Conservation (phyloP, 2,329 filamentous ascomycete species). For the Lecanoromycetidae sp. region DNA sequence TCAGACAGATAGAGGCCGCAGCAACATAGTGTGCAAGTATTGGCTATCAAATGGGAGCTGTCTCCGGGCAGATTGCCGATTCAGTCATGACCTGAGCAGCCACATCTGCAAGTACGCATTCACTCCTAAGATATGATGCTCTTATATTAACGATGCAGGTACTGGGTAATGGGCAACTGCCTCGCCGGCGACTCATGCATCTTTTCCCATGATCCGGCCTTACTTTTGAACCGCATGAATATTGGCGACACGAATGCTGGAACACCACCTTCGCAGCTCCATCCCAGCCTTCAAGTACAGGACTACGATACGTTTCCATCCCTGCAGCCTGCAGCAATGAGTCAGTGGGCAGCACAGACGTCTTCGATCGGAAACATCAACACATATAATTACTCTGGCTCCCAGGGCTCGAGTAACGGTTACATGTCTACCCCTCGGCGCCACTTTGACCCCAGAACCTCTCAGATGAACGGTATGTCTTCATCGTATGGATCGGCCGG, state of each 20-base stretch:
- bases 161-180: slow-evolving; percentile 93
- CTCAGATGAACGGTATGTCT: slow-evolving; percentile 14
- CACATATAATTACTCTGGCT: slow-evolving; percentile 38
- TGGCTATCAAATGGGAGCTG: slow-evolving; percentile 94
- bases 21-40: slow-evolving; percentile 90
- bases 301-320: slow-evolving; percentile 79
- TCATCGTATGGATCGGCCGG: slow-evolving; percentile 20
- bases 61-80: slow-evolving; percentile 86
- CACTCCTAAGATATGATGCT: slow-evolving; percentile 12
- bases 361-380: slow-evolving; percentile 28
- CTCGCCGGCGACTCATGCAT: slow-evolving; percentile 87
- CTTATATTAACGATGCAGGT: slow-evolving; percentile 42
- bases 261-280: slow-evolving; percentile 51
- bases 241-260: slow-evolving; percentile 51
- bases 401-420: slow-evolving; percentile 18
- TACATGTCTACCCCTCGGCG: slow-evolving; percentile 17
- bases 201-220: slow-evolving; percentile 89
- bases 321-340: slow-evolving; percentile 40
- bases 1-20: slow-evolving; percentile 59
- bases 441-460: slow-evolving; percentile 14
- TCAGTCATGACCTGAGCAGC: slow-evolving; percentile 89
- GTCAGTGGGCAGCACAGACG: slow-evolving; percentile 32
- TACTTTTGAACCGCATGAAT: slow-evolving; percentile 68
- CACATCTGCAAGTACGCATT: slow-evolving; percentile 89
- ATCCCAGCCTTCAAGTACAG: slow-evolving; percentile 63